Conservation (phyloP, 1,139 yeast species). For the Taiozyma sp. region DNA sequence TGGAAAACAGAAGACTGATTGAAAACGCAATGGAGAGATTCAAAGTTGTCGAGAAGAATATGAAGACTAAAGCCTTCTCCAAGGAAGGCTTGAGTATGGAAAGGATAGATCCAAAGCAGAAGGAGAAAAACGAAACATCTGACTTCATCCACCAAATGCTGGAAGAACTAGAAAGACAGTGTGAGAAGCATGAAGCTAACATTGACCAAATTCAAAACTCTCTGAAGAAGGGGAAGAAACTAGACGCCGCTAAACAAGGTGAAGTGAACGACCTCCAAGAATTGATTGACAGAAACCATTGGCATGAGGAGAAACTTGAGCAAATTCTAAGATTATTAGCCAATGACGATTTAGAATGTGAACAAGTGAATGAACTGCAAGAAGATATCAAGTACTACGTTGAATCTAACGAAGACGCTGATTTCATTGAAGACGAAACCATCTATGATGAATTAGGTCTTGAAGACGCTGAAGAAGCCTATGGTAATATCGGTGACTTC, state of each 20-base stretch:
- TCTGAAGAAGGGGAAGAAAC: constrained; percentile 53
- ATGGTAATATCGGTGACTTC: constrained; percentile 43
- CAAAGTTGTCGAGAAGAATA: constrained; percentile 88
- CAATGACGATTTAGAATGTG: constrained; percentile 79
- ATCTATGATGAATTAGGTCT: constrained; percentile 84
- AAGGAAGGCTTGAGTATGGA: constrained; percentile 85
- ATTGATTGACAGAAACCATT: constrained; percentile 66
- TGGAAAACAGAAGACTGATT: constrained; percentile 77
- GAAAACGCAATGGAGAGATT: constrained; percentile 96
- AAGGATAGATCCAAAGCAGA: constrained; percentile 72
- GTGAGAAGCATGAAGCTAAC: constrained; percentile 74
- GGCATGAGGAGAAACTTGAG: constrained; percentile 78
- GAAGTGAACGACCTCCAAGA: constrained; percentile 60
- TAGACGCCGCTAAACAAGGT: constrained; percentile 42
- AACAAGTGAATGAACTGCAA: constrained; percentile 68
- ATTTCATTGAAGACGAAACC: constrained; percentile 92
- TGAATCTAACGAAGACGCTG: constrained; percentile 93
- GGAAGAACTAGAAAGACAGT: constrained; percentile 81
- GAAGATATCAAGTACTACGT: constrained; percentile 94
- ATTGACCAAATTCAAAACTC: constrained; percentile 53
- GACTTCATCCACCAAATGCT: constrained; percentile 68
- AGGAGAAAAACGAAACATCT: constrained; percentile 70
- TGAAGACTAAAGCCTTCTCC: constrained; percentile 93
- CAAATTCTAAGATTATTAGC: constrained; percentile 71
- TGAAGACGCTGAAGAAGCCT: constrained; percentile 57